A percentile compares a stretch with the other conserved stretches of the same genome.
Evolutionary conservation across 2,329 filamentous ascomycete genomes (phyloP).

Genomic region (Daldinia sp.): DNA sequence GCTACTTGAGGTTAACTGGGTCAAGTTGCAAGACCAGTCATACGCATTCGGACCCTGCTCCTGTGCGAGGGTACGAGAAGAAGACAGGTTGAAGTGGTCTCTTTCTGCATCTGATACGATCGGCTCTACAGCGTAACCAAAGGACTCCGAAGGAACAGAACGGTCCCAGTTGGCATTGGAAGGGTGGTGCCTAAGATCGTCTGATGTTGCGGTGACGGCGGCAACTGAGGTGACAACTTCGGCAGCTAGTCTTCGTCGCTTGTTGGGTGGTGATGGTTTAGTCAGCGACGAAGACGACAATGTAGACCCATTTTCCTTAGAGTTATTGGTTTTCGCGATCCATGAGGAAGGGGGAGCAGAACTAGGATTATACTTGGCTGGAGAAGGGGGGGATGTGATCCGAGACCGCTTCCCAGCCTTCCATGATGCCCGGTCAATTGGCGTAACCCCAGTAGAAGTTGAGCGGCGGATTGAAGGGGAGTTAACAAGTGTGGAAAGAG

Average conservation of each 20-base stretch:
- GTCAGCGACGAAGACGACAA: slow-evolving; percentile 32
- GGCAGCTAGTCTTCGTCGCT: slow-evolving; percentile 21
- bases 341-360: slow-evolving; percentile 20
- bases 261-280: slow-evolving; percentile 12
- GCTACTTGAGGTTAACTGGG: slow-evolving; percentile 1
- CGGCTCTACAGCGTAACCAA: slow-evolving; percentile 22
- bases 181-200: slow-evolving; percentile 28
- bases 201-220: slow-evolving; percentile 17
- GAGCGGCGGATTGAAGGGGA: slow-evolving; percentile 22
- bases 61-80: slow-evolving; percentile 31
- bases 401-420: slow-evolving; percentile 39
- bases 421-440: slow-evolving; percentile 40
- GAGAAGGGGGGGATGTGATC: slow-evolving; percentile 28
- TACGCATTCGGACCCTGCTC: slow-evolving; percentile 15
- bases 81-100: slow-evolving; percentile 30
- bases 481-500: slow-evolving; percentile 30
- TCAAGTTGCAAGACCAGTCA: slow-evolving; percentile 18
- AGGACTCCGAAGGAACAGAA: slow-evolving; percentile 16
- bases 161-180: slow-evolving; percentile 24
- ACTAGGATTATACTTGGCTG: slow-evolving; percentile 28
- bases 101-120: slow-evolving; percentile 22
- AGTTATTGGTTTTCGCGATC: slow-evolving; percentile 31
- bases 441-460: slow-evolving; percentile 34
- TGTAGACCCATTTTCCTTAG: slow-evolving; percentile 18
- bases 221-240: slow-evolving; percentile 24